Evolutionary conservation across 1,139 yeast genomes (phyloP).

Genomic region (Nakaseomyces glabratus): DNA sequence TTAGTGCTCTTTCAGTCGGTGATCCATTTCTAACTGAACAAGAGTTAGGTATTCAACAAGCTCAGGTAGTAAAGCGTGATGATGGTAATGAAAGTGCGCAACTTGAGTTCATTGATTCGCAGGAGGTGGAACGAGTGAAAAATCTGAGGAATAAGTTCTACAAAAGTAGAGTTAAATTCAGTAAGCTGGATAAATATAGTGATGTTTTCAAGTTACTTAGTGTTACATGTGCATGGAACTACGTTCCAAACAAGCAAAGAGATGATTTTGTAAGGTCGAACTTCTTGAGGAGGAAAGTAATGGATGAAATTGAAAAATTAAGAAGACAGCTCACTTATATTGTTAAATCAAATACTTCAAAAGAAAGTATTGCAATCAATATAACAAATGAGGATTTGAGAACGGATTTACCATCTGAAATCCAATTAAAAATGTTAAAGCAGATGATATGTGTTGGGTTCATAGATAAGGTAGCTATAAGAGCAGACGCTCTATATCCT

Average conservation of each 20-base stretch:
- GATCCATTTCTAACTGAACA: slow-evolving; percentile 75
- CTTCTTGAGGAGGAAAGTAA: slow-evolving; percentile 55
- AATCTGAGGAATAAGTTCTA: slow-evolving; percentile 42
- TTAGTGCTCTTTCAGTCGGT: slow-evolving; percentile 88
- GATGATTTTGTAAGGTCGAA: slow-evolving; percentile 45
- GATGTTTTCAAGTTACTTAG: slow-evolving; percentile 72
- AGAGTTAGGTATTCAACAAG: slow-evolving; percentile 48
- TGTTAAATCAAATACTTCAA: slow-evolving; percentile 54
- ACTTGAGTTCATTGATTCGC: slow-evolving; percentile 28
- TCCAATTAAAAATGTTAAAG: slow-evolving; percentile 69
- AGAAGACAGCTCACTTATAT: slow-evolving; percentile 71
- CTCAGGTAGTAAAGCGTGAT: slow-evolving; percentile 8
- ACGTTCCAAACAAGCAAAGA: slow-evolving; percentile 43
- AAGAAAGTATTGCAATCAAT: slow-evolving; percentile 48
- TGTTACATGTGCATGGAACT: slow-evolving; percentile 86
- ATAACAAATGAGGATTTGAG: slow-evolving; percentile 44
- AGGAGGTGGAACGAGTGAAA: slow-evolving; percentile 35
- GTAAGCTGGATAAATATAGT: slow-evolving; percentile 58
- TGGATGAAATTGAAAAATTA: slow-evolving; percentile 80
- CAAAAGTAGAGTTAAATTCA: slow-evolving; percentile 51
- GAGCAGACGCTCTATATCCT: slow-evolving; percentile 63
- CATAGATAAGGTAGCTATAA: slow-evolving; percentile 78
- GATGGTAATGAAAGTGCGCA: slow-evolving; percentile 24
- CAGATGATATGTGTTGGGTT: slow-evolving; percentile 93
- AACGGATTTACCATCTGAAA: slow-evolving; percentile 56